Evolutionary conservation across 805 yeast genomes (phyloP).

Genomic region (Naumovozyma baii): DNA sequence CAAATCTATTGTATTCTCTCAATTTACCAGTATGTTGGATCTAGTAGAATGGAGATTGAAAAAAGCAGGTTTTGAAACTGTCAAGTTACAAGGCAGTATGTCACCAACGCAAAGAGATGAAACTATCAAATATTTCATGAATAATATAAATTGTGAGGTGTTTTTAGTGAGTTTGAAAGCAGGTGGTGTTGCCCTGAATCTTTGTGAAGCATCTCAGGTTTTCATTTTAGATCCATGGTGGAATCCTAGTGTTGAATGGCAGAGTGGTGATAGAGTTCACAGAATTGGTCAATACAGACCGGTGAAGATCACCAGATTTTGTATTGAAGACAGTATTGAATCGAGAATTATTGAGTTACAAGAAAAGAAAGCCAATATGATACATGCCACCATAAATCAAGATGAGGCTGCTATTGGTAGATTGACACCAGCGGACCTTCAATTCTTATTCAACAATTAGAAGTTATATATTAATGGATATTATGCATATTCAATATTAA

Average conservation of each 20-base stretch:
- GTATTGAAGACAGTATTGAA: conserved; percentile 95
- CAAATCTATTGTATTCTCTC: conserved; percentile 94
- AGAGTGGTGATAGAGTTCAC: conserved; percentile 95
- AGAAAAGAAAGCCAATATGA: conserved; percentile 97
- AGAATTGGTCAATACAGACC: conserved; percentile 96
- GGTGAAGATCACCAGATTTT: conserved; percentile 80
- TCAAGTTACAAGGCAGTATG: conserved; percentile 93
- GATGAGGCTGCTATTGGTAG: conserved; percentile 86
- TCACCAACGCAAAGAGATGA: conserved; percentile 91
- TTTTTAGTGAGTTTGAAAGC: conserved; percentile 92
- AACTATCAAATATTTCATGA: conserved; percentile 86
- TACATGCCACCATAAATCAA: conserved; percentile 87
- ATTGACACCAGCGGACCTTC: conserved; percentile 88
- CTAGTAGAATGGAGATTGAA: conserved; percentile 91
- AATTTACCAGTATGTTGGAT: conserved; percentile 93
- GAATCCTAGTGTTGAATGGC: conserved; percentile 99
- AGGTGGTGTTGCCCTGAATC: conserved; percentile 95
- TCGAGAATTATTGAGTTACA: conserved; percentile 91
- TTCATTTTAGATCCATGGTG: conserved; percentile 98
- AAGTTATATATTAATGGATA: not conserved
- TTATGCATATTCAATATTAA: not conserved
- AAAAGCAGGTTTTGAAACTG: conserved; percentile 91
- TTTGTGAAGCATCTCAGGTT: conserved; percentile 96
- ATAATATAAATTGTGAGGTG: conserved; percentile 83
- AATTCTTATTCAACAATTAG: conserved; percentile 81